Evolutionary conservation across 257 asterid genomes (phyloP).

Genomic region (Avicennia marina): DNA sequence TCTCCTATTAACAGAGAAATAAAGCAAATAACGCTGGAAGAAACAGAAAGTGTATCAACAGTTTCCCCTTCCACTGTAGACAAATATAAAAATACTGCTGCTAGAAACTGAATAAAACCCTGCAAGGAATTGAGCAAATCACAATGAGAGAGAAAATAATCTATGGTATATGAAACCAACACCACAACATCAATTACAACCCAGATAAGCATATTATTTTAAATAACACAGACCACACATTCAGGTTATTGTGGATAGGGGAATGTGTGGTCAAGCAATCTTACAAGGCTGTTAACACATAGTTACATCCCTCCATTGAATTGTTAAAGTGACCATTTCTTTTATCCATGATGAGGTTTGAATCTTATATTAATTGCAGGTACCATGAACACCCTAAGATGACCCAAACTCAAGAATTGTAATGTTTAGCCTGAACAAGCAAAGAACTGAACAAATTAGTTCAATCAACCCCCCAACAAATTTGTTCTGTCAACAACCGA

Average conservation of each 20-base stretch:
- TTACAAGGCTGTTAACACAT: neutral
- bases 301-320: neutral
- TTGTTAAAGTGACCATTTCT: neutral
- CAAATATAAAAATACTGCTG: constrained; percentile 27
- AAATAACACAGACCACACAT: neutral
- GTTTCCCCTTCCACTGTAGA: constrained; percentile 33
- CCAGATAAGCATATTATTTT: neutral
- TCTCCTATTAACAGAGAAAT: constrained; percentile 65
- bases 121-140: constrained; percentile 26
- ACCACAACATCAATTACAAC: neutral
- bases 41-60: constrained; percentile 38
- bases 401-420: too few species aligned
- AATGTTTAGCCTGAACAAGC: too few species aligned
- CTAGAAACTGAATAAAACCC: constrained; percentile 56
- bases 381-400: too few species aligned
- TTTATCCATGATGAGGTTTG: too few species aligned
- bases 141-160: neutral
- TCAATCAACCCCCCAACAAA: too few species aligned
- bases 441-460: too few species aligned
- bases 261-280: neutral
- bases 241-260: neutral
- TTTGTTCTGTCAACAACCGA: too few species aligned
- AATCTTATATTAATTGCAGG: too few species aligned
- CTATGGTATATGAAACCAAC: neutral
- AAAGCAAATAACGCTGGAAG: constrained; percentile 37